phyloP scores from a whole-genome alignment of 306 rosid genomes.

The Morella rubra region DNA sequence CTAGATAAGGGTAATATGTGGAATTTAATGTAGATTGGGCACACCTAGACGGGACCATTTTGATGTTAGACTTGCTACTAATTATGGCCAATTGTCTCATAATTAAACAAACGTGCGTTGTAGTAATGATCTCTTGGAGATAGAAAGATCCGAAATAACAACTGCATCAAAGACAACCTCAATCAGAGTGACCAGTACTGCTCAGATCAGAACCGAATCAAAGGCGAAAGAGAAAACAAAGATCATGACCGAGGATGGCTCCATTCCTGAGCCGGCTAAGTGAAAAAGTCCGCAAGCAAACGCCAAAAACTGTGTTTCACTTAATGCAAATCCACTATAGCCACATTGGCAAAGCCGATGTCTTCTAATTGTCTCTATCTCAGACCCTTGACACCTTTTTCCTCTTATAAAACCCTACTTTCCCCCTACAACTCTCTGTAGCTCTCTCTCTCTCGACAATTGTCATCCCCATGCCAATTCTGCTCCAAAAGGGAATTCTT shows the following conservation, averaged over 20 bases:
- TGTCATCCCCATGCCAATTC: background rate
- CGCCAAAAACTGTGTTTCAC: constrained; percentile 47
- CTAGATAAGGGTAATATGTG: background rate
- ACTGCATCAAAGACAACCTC: constrained; percentile 27
- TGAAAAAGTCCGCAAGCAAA: constrained; percentile 39
- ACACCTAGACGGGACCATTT: background rate
- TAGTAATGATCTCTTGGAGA: background rate
- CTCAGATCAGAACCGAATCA: constrained; percentile 33
- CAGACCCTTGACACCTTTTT: constrained; percentile 15
- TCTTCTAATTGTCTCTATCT: constrained; percentile 47
- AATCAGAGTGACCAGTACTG: constrained; percentile 37
- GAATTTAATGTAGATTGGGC: background rate
- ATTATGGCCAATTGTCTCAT: too few relatives aligned
- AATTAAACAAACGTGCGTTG: too few relatives aligned
- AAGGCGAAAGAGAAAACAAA: constrained; percentile 18
- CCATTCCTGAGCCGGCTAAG: constrained; percentile 66
- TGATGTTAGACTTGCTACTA: background rate
- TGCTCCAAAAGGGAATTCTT: background rate
- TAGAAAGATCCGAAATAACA: background rate
- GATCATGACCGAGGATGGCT: constrained; percentile 25
- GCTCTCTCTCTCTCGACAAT: constrained; percentile 10
- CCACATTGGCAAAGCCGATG: constrained; percentile 41
- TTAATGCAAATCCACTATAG: constrained; percentile 37
- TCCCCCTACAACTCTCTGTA: constrained; percentile 13
- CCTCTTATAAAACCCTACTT: constrained; percentile 39